A percentile compares a stretch with the other conserved stretches of the same genome.
Evolutionary conservation across 257 asterid genomes (phyloP).

Genomic region (Rhazya stricta): DNA sequence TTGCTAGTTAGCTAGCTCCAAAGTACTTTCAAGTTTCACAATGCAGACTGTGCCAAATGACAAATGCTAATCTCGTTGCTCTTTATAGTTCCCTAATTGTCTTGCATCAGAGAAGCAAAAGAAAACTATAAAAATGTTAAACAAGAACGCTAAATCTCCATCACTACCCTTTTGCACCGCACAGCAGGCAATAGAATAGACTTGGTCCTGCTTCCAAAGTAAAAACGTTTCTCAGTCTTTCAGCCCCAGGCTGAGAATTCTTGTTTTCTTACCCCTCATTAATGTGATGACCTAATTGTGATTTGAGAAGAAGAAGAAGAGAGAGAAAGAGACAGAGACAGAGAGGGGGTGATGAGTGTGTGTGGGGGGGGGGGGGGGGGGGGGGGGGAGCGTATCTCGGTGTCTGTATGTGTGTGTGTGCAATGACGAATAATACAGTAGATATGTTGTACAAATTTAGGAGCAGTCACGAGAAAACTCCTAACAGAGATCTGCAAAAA

Average conservation of each 20-base stretch:
- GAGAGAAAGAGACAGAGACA: not conserved
- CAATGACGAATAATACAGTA: constrained; percentile 16
- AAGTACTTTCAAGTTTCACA: not conserved
- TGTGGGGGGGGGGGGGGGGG: not conserved
- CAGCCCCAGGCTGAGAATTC: not conserved
- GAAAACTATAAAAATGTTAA: not conserved
- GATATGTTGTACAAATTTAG: constrained; percentile 4
- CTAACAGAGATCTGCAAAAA: constrained; percentile 29
- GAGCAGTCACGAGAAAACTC: constrained; percentile 45
- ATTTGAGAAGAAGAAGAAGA: not conserved
- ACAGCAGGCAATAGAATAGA: not conserved
- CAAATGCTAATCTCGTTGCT: not conserved
- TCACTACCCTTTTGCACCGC: not conserved
- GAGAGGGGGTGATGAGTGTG: not conserved
- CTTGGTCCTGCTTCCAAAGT: not conserved
- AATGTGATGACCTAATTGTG: constrained; percentile 9
- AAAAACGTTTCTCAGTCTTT: too few species aligned
- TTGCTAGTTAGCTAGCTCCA: not conserved
- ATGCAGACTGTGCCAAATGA: not conserved
- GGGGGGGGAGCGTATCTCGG: not conserved
- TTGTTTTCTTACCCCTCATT: not conserved
- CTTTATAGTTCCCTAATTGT: too few species aligned
- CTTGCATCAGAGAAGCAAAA: constrained; percentile 6
- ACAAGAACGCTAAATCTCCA: not conserved
- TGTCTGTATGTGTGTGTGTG: not conserved